These are phyloP conservation scores for Plasmodium sp. DNA, from an alignment of 169 alveolate genomes.

Conservation along the genomic window DNA sequence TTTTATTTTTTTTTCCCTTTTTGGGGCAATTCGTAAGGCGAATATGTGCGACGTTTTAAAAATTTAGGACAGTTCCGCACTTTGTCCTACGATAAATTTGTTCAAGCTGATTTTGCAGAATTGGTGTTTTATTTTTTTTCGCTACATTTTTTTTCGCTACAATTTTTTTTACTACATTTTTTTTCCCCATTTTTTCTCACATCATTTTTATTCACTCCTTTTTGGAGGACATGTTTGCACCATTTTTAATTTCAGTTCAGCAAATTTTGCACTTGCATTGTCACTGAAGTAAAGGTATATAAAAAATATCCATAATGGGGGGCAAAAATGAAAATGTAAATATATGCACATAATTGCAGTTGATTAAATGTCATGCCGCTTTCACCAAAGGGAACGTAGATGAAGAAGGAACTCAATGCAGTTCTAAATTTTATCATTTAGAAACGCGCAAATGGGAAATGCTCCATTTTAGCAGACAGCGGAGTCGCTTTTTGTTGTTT, in stretches of 20 bases:
- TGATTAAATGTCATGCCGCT: neutral
- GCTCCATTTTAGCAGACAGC: neutral
- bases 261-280: neutral
- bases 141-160: neutral
- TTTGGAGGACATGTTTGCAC: neutral
- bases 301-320: neutral
- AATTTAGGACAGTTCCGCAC: neutral
- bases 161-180: neutral
- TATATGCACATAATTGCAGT: conserved; percentile 9
- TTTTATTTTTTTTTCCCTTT: neutral
- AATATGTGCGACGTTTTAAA: neutral
- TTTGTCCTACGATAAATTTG: neutral
- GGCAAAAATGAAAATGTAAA: neutral
- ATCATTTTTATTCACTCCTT: neutral
- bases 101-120: neutral
- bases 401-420: neutral
- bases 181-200: neutral
- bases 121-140: neutral
- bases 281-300: neutral
- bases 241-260: neutral
- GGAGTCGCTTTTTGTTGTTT: neutral
- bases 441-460: neutral
- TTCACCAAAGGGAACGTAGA: neutral
- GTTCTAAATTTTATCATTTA: neutral
- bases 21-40: neutral